Evolutionary conservation across 164 flowering plant genomes (phyloP), one percentile per base, ranked within the genome.

Genomic region (Litsea cubeba): DNA sequence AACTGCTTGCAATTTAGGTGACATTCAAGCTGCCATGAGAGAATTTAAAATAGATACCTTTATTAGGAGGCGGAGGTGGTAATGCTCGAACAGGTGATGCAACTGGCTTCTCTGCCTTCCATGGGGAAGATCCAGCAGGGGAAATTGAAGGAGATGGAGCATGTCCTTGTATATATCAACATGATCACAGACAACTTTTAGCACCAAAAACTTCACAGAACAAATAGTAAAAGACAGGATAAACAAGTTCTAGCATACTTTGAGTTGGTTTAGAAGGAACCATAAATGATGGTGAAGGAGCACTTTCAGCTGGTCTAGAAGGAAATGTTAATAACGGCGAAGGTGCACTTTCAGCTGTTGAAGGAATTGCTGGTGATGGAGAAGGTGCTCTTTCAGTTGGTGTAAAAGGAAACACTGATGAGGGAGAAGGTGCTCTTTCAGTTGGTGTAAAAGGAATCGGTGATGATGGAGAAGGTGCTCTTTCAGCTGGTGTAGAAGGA

Each of bases 41-140:
- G 23, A 22, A 17, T 51, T 12, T 35, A 1, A 22, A 70, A 49
- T 69, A 26, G 11, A 20, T 80, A 91, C 96, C 93, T 83, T 76
- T 74, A 81, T 88, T 88, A 70, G 92, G 96, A 76, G 93, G 96
- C 74, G 96, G 93, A 69, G 96, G 93, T 63, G 96, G 92, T 65
- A 91, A 77, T 32, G 84, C 70, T 17, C 30, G 82, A 73, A 85
- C 50, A 57, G 86, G 85, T 46, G 87, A 82, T 40, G 79, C 74
- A 5, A 50, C 69, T 26, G 85, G 80, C 25, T 50, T 60, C 74
- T 77, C 84, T 6, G 87, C 76, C 65, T 79, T 82, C 75, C 40
- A 79, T 74, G 83, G 69, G 6, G 79, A 70, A 75, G 85, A 72
- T 40, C 65, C 23, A 28, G 79, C 62, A 68, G 93, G 88, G 71